These are phyloP conservation scores for Taxawa tesnikishii DNA, from an alignment of 2,329 filamentous ascomycete genomes.

Conservation along the genomic window DNA sequence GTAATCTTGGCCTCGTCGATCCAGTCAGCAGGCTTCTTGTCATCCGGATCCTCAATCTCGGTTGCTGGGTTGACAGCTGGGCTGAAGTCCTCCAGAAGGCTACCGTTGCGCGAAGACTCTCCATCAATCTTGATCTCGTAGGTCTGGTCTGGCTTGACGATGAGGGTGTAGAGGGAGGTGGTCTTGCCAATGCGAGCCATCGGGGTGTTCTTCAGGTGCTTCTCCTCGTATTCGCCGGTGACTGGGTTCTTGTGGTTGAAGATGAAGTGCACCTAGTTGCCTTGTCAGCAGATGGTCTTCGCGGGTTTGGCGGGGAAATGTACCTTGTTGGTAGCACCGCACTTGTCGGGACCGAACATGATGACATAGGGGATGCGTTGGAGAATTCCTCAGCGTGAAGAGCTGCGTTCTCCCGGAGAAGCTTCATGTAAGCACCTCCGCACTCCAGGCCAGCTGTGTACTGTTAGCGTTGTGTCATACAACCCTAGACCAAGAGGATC, in stretches of 20 bases:
- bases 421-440: conserved; percentile 98
- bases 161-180: conserved; percentile 88
- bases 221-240: conserved; percentile 99
- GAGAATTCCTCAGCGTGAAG: conserved; percentile 96
- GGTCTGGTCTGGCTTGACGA: conserved; percentile 93
- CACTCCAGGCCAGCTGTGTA: conserved; percentile 78
- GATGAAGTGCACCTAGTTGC: conserved; percentile 59
- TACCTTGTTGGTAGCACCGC: conserved; percentile 94
- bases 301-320: neutral
- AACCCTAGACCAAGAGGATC: conserved; percentile 12
- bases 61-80: conserved; percentile 86
- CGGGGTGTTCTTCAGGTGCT: conserved; percentile 80
- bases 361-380: conserved; percentile 97
- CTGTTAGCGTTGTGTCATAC: conserved; percentile 10
- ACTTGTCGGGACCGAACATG: conserved; percentile 99
- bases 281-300: neutral
- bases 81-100: conserved; percentile 83
- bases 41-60: conserved; percentile 91
- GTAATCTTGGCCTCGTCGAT: conserved; percentile 85
- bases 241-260: conserved; percentile 99
- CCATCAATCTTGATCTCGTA: conserved; percentile 88
- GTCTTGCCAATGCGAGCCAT: conserved; percentile 83
- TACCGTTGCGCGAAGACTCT: conserved; percentile 76
- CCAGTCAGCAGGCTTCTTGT: conserved; percentile 92
- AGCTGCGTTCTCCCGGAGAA: conserved; percentile 93